Conservation (phyloP, 495 filamentous ascomycete genomes). For the Penicillium waksmanii region DNA sequence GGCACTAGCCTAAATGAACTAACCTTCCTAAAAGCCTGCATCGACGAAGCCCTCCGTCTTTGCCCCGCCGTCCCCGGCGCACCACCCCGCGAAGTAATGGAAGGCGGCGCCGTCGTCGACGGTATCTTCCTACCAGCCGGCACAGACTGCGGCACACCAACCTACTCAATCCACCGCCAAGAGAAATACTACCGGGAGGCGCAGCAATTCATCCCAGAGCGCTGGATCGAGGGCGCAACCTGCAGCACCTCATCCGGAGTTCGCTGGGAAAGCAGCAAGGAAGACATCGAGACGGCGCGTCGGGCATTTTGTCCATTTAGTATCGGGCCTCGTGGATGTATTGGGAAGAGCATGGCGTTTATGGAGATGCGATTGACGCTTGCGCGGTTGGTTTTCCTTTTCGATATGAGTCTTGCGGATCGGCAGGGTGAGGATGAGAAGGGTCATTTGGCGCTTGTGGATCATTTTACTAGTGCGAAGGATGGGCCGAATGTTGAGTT, state of each 20-base stretch:
- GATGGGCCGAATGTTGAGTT: conserved; percentile 49
- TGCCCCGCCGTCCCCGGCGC: conserved; percentile 62
- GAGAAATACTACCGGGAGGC: conserved; percentile 56
- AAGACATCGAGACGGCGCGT: conserved; percentile 44
- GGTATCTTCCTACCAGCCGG: conserved; percentile 55
- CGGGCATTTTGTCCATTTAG: conserved; percentile 60
- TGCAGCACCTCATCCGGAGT: conserved; percentile 22
- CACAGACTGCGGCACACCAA: conserved; percentile 55
- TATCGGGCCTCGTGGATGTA: conserved; percentile 59
- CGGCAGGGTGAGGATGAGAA: conserved; percentile 42
- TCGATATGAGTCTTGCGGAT: conserved; percentile 49
- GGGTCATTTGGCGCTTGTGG: conserved; percentile 48
- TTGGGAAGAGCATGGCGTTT: conserved; percentile 61
- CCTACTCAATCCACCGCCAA: conserved; percentile 62
- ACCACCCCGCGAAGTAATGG: conserved; percentile 59
- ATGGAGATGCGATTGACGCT: conserved; percentile 57
- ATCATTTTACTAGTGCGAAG: conserved; percentile 54
- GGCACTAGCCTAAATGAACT: conserved; percentile 53
- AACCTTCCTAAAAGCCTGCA: conserved; percentile 61
- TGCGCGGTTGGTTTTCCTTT: conserved; percentile 52
- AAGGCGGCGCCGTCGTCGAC: conserved; percentile 57
- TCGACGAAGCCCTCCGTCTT: conserved; percentile 68
- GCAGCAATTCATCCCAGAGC: conserved; percentile 52
- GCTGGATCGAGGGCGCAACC: conserved; percentile 54
- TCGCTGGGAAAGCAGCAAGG: conserved; percentile 39